Evolutionary conservation across 2,329 filamentous ascomycete genomes (phyloP).

Genomic region (Knoxdaviesia proteae): DNA sequence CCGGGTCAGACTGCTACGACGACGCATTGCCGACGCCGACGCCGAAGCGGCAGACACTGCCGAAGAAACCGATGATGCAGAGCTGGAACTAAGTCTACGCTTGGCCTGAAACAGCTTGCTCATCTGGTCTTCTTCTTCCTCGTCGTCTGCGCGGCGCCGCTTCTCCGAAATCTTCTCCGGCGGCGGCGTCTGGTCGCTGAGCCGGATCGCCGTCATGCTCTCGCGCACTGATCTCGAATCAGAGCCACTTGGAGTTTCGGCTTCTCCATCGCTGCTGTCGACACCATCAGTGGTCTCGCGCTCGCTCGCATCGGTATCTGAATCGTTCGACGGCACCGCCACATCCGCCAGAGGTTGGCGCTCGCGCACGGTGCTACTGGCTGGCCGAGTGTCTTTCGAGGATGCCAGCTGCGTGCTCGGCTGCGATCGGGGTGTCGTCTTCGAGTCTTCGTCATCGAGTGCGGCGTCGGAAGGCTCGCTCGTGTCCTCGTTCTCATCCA

Average conservation of each 20-base stretch:
- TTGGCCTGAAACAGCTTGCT: conserved; percentile 54
- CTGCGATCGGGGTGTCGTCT: conserved; percentile 7
- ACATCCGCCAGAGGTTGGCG: too few species aligned
- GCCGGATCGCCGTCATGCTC: conserved; percentile 5
- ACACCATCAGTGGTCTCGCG: too few species aligned
- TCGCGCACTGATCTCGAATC: conserved; percentile 1
- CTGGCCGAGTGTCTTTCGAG: too few species aligned
- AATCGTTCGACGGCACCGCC: too few species aligned
- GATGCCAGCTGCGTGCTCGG: background rate
- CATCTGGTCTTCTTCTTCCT: conserved; percentile 69
- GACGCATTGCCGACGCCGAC: conserved; percentile 7
- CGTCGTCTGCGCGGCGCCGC: conserved; percentile 70
- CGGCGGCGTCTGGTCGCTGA: conserved; percentile 23
- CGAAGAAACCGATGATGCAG: conserved; percentile 23
- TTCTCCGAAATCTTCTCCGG: conserved; percentile 75
- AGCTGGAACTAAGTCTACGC: conserved; percentile 29
- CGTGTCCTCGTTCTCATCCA: background rate
- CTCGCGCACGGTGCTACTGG: too few species aligned
- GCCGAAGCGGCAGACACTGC: conserved; percentile 11
- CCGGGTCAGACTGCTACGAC: conserved; percentile 11
- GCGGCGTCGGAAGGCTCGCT: background rate
- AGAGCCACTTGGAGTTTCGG: too few species aligned
- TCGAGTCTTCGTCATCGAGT: background rate
- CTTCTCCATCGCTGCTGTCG: too few species aligned
- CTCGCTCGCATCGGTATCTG: too few species aligned